Evolutionary conservation across 345 rosid genomes (phyloP).

Genomic region (Hevea brasiliensis): DNA sequence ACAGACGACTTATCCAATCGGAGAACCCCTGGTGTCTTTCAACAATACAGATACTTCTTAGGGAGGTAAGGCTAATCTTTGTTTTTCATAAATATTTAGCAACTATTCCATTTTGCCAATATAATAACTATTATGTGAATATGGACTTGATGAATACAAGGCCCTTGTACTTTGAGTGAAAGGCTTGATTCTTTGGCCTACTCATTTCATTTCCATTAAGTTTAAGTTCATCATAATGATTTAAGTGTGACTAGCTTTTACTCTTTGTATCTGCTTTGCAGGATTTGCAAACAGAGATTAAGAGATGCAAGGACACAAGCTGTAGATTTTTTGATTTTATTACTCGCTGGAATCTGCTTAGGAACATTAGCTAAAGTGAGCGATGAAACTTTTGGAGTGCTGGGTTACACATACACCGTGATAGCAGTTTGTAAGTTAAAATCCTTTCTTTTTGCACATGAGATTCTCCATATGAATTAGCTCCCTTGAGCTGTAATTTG

Average conservation of each 20-base stretch:
- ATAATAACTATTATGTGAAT: background rate
- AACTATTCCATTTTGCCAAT: background rate
- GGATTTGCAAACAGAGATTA: conserved; percentile 86
- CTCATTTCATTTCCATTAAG: background rate
- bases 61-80: conserved; percentile 56
- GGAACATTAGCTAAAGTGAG: conserved; percentile 97
- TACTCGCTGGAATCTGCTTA: conserved; percentile 94
- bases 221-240: background rate
- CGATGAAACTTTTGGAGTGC: conserved; percentile 93
- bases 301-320: conserved; percentile 88
- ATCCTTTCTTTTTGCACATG: background rate
- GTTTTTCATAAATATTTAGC: background rate
- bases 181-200: background rate
- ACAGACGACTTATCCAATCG: conserved; percentile 69
- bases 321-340: conserved; percentile 83
- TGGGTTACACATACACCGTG: conserved; percentile 89
- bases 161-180: background rate
- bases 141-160: background rate
- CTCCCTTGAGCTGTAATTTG: background rate
- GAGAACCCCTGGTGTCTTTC: conserved; percentile 58
- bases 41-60: conserved; percentile 84
- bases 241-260: background rate
- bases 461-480: background rate
- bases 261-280: conserved; percentile 31
- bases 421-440: conserved; percentile 93